Conservation (phyloP, 2,329 filamentous ascomycete species). For the Myrmaecium sp. region DNA sequence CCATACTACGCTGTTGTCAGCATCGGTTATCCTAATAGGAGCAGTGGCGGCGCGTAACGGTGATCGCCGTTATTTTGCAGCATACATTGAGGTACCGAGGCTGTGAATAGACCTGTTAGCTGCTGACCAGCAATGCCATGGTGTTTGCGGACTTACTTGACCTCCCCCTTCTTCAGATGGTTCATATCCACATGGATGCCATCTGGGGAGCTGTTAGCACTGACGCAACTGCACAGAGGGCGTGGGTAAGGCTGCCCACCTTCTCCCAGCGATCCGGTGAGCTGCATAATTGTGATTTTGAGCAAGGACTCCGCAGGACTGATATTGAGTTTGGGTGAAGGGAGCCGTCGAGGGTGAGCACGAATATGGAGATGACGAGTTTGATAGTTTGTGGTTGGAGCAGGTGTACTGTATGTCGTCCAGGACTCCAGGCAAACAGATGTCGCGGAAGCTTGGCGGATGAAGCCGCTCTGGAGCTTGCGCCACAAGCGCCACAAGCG, state of each 20-base stretch:
- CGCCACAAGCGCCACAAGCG: slow-evolving; percentile 7
- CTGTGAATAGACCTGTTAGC: slow-evolving; percentile 32
- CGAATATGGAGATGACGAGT: slow-evolving; percentile 1
- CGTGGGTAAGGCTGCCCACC: slow-evolving; percentile 9
- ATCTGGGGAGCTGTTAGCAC: slow-evolving; percentile 43
- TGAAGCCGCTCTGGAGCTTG: slow-evolving; percentile 3
- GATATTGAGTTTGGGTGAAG: no score
- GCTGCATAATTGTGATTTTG: slow-evolving; percentile 12
- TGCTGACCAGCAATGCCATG: no score
- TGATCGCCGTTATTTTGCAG: slow-evolving; percentile 7
- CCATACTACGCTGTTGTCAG: slow-evolving; percentile 52
- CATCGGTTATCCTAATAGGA: slow-evolving; percentile 11
- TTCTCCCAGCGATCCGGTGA: slow-evolving; percentile 21
- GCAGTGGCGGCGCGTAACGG: slow-evolving; percentile 6
- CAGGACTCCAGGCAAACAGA: no score
- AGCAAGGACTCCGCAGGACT: slow-evolving; percentile 1
- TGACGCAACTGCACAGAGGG: slow-evolving; percentile 1
- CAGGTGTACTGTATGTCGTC: no score
- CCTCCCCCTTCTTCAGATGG: slow-evolving; percentile 93
- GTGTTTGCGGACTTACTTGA: slow-evolving; percentile 54
- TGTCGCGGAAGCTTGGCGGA: slow-evolving; percentile 3
- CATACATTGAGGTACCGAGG: slow-evolving; percentile 93
- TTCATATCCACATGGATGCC: slow-evolving; percentile 99
- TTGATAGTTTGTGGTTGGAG: slow-evolving; percentile 1
- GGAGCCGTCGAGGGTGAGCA: no score